These are phyloP conservation scores for Fusarium newnesense DNA, from an alignment of 2,329 filamentous ascomycete species.

Conservation along the genomic window DNA sequence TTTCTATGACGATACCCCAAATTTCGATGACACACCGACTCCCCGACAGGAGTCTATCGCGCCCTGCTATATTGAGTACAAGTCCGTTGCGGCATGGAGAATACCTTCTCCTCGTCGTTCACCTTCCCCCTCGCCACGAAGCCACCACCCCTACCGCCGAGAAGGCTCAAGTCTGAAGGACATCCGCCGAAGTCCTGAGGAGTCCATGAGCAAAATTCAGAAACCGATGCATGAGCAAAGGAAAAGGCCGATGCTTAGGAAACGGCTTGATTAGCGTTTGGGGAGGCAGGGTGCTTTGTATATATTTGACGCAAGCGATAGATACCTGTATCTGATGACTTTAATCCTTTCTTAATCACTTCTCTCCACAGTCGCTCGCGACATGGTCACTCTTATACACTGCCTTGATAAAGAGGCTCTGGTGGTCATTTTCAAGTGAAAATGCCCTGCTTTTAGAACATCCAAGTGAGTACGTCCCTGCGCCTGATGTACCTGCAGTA, in stretches of 20 bases:
- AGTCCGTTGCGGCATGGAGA: conserved; percentile 47
- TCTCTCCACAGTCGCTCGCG: conserved; percentile 12
- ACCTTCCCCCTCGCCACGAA: conserved; percentile 50
- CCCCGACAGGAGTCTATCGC: conserved; percentile 52
- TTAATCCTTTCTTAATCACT: conserved; percentile 41
- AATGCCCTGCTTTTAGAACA: conserved; percentile 36
- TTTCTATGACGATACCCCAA: conserved; percentile 50
- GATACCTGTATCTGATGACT: conserved; percentile 53
- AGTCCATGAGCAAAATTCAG: conserved; percentile 58
- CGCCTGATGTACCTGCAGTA: conserved; percentile 42
- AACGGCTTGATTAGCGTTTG: conserved; percentile 53
- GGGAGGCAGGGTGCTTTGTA: conserved; percentile 49
- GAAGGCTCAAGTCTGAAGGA: conserved; percentile 39
- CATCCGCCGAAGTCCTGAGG: conserved; percentile 59
- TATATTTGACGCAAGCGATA: conserved; percentile 53
- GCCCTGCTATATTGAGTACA: conserved; percentile 52
- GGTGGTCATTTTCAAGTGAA: conserved; percentile 39
- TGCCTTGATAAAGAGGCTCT: conserved; percentile 13
- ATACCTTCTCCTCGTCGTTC: conserved; percentile 49
- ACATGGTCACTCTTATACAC: conserved; percentile 33
- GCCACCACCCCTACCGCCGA: conserved; percentile 46
- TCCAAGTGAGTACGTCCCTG: conserved; percentile 33
- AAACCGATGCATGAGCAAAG: conserved; percentile 57
- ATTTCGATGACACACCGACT: conserved; percentile 58
- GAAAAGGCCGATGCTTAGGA: conserved; percentile 55